These are phyloP conservation scores for Asterochloris sp. DNA, from an alignment of 139 green algal genomes.

Conservation along the genomic window DNA sequence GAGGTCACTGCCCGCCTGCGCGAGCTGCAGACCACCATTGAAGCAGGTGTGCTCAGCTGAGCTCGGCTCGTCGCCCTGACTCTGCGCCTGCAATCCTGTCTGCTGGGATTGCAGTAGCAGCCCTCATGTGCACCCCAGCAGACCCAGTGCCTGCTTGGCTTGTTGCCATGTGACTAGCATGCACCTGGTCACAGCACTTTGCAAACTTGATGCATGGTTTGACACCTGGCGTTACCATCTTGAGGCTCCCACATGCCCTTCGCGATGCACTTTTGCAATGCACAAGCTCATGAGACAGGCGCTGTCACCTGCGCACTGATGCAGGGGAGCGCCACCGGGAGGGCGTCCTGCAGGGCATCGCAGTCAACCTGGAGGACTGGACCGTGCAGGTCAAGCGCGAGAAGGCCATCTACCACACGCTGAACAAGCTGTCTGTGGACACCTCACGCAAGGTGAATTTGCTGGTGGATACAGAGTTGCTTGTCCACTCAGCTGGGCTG, in stretches of 20 bases:
- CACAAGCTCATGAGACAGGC: too few relatives aligned
- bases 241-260: too few relatives aligned
- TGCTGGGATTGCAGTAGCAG: too few relatives aligned
- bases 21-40: conserved; percentile 91
- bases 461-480: neutral
- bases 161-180: too few relatives aligned
- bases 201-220: too few relatives aligned
- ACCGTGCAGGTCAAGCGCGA: conserved; percentile 67
- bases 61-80: too few relatives aligned
- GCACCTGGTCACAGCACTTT: too few relatives aligned
- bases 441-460: conserved; percentile 77
- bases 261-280: too few relatives aligned
- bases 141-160: too few relatives aligned
- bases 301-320: neutral
- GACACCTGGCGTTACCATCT: too few relatives aligned
- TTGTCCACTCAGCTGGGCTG: neutral
- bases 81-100: too few relatives aligned
- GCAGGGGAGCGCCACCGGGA: conserved; percentile 66
- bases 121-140: too few relatives aligned
- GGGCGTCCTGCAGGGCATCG: conserved; percentile 66
- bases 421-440: conserved; percentile 96
- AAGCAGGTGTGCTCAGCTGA: conserved; percentile 44
- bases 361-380: conserved; percentile 64
- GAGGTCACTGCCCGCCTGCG: conserved; percentile 82
- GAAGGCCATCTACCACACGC: conserved; percentile 96